phyloP scores from a whole-genome alignment of 352 stramenopile species.

The Hyaloperonospora brassicae region DNA sequence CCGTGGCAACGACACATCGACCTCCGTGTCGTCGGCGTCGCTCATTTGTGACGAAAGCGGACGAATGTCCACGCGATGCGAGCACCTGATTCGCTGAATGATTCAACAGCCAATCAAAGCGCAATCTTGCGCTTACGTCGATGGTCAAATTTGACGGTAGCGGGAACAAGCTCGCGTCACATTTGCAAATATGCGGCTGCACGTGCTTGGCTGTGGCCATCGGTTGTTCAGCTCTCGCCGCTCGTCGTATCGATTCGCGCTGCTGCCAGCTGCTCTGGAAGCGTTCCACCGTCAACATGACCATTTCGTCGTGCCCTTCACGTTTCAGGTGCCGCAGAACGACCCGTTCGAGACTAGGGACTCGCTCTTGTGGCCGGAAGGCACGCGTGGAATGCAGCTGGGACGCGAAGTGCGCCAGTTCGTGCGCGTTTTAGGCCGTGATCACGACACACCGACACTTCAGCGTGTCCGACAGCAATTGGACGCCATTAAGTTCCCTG shows the following conservation, averaged over 20 bases:
- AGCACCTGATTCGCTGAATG: constrained; percentile 7
- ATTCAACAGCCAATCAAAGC: constrained; percentile 1
- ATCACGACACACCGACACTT: constrained; percentile 1
- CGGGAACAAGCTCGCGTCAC: background rate
- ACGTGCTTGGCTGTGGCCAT: constrained; percentile 3
- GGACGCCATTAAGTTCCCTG: constrained; percentile 24
- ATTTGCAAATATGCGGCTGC: constrained; percentile 1
- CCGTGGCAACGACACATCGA: constrained; percentile 8
- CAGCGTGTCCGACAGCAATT: constrained; percentile 19
- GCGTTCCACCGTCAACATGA: constrained; percentile 32
- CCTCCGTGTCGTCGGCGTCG: constrained; percentile 5
- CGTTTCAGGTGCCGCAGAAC: constrained; percentile 28
- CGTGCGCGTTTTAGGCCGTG: constrained; percentile 6
- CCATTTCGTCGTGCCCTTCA: constrained; percentile 38
- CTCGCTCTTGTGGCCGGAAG: constrained; percentile 25
- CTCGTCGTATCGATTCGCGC: constrained; percentile 8
- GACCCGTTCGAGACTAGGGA: background rate
- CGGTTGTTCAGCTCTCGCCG: constrained; percentile 22
- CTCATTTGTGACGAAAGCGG: constrained; percentile 9
- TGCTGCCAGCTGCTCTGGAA: constrained; percentile 22
- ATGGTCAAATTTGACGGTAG: background rate
- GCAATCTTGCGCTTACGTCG: background rate
- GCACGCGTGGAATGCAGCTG: constrained; percentile 34
- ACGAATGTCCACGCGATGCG: background rate
- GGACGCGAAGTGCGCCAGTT: constrained; percentile 29